Evolutionary conservation across 257 asterid species (phyloP), one percentile per base, ranked within the genome.

Genomic region (Lithospermum erythrorhizon): DNA sequence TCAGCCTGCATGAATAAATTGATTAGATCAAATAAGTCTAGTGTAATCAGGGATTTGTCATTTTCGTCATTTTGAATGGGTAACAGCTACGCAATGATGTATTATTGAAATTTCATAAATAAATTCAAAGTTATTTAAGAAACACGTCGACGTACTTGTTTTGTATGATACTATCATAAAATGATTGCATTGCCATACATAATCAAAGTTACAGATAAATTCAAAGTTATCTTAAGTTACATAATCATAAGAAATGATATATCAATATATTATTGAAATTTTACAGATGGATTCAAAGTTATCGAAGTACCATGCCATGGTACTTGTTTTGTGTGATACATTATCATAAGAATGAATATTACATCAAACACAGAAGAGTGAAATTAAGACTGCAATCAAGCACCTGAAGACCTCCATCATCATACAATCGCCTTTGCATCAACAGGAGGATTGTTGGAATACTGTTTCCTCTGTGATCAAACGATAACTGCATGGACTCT

Each of bases 401-500:
- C 63, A 89, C 99, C 97, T 85, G 89, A 61, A 93, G 71, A 58
- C 99, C 99, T 37, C 94, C 87, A 75, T 79, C 95, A 57, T 82
- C 80, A 75, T 94, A 89, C 74, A 94, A 72, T 66, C 82, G 82
- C 71, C 83, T 77, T 73, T 94, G 97, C 94, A 94, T 65, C 64
- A 87, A 94, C 61, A 94, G 71, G 74, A 94, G 94, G 72, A 94
- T 94, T 3, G 96, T 85, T 30, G 99, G 99, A 65, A 94, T 73
- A 55, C 91, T 89, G 71, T 89, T 94, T 73, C 99, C 99, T 63
- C 89, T 81, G 58, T 66, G 63, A 67, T 94, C 99, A 68, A 81
- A 89, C 27, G 97, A 85, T 61, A 94, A 79, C 81, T 94, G 99
- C 99, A 94, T 94, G 29, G 99, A 94, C 58, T 89, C 97, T 8